Conservation (phyloP, 2,329 filamentous ascomycete species). For the Herpotrichia juniperi region DNA sequence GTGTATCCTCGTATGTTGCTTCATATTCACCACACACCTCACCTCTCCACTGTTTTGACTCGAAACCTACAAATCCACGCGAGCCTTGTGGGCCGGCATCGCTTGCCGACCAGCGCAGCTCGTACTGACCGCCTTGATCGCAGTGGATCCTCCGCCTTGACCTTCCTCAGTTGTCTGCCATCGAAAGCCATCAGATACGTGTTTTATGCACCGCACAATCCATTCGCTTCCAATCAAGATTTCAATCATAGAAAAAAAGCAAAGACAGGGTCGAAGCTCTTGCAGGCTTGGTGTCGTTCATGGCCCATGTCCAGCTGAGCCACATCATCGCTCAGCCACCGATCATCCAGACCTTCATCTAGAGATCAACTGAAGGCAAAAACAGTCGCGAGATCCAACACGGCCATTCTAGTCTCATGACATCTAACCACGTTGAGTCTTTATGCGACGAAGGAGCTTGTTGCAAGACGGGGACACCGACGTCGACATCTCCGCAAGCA, state of each 20-base stretch:
- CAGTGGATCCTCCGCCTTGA: too few relatives aligned
- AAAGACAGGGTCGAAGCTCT: neutral
- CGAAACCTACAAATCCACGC: neutral
- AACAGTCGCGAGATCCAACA: neutral
- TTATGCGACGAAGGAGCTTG: too few relatives aligned
- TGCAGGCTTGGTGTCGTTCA: neutral
- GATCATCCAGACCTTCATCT: neutral
- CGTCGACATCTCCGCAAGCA: too few relatives aligned
- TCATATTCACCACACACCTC: neutral
- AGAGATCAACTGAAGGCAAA: neutral
- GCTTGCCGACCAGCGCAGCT: neutral
- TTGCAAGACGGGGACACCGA: too few relatives aligned
- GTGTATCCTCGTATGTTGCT: neutral
- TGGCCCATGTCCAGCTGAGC: conserved; percentile 2
- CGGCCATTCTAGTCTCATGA: too few relatives aligned
- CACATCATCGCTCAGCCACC: conserved; percentile 3
- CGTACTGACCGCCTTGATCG: neutral
- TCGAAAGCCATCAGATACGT: too few relatives aligned
- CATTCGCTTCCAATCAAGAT: neutral
- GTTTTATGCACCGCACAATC: too few relatives aligned
- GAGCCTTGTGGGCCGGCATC: neutral
- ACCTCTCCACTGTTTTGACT: neutral
- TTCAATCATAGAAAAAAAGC: neutral
- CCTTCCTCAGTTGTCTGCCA: too few relatives aligned
- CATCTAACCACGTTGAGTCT: too few relatives aligned